These are phyloP conservation scores for Xanthoceras sorbifolium DNA, from an alignment of 345 rosid species.

Conservation along the genomic window DNA sequence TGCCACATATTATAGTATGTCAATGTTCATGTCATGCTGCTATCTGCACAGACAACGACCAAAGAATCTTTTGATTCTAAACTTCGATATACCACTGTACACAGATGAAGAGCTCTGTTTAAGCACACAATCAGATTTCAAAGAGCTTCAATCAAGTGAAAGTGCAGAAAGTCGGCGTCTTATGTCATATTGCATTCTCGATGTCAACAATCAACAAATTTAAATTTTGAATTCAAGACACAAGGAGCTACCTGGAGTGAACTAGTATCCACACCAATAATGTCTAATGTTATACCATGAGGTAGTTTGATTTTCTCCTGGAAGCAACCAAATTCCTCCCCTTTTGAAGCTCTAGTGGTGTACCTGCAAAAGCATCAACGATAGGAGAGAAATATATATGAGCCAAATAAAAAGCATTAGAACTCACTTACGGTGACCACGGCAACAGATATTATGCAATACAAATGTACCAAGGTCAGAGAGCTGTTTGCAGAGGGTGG, in stretches of 20 bases:
- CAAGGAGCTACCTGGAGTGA: slow-evolving; percentile 39
- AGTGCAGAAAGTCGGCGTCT: not conserved
- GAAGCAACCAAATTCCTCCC: slow-evolving; percentile 35
- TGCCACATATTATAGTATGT: not conserved
- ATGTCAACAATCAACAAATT: not conserved
- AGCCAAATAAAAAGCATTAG: not conserved
- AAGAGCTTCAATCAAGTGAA: not conserved
- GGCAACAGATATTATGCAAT: not conserved
- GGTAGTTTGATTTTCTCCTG: slow-evolving; percentile 43
- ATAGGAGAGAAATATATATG: slow-evolving; percentile 2
- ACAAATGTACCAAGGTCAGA: slow-evolving; percentile 24
- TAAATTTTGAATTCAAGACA: not conserved
- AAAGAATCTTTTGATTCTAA: not conserved
- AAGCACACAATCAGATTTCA: not conserved
- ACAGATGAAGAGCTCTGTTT: not conserved
- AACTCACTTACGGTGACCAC: slow-evolving; percentile 3
- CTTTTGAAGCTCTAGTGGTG: slow-evolving; percentile 42
- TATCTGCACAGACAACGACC: not conserved
- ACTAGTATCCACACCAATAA: slow-evolving; percentile 47
- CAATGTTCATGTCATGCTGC: not conserved
- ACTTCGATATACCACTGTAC: not conserved
- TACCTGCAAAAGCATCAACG: slow-evolving; percentile 50
- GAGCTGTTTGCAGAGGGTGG: slow-evolving; percentile 15
- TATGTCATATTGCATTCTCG: not conserved
- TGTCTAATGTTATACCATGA: slow-evolving; percentile 45